phyloP scores from a whole-genome alignment of 495 filamentous ascomycete genomes.

The Oleoguttula mirabilis region DNA sequence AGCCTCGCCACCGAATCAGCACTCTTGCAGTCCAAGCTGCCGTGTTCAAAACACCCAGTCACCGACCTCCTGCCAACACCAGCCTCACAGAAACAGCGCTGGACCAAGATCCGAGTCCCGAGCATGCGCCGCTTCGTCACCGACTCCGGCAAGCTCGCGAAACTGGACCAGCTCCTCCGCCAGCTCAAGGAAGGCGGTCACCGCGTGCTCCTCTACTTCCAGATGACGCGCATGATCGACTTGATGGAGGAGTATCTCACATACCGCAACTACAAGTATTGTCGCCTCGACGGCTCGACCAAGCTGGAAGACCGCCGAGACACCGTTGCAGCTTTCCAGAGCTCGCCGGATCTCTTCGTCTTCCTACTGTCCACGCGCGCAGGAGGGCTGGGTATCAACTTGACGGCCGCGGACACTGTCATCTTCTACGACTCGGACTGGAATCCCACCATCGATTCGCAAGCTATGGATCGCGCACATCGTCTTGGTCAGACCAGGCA shows the following conservation, averaged over 20 bases:
- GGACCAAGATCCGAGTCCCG: conserved; percentile 81
- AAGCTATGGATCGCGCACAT: conserved; percentile 98
- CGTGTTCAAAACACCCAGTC: conserved; percentile 49
- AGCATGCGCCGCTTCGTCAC: conserved; percentile 99
- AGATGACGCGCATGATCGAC: conserved; percentile 99
- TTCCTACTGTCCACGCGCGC: conserved; percentile 93
- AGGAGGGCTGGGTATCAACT: conserved; percentile 94
- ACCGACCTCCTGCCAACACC: conserved; percentile 60
- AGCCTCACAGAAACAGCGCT: conserved; percentile 64
- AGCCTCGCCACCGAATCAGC: conserved; percentile 55
- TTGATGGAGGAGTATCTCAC: conserved; percentile 98
- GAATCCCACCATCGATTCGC: conserved; percentile 97
- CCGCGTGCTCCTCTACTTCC: conserved; percentile 98
- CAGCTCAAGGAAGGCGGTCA: conserved; percentile 85
- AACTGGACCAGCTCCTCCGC: conserved; percentile 74
- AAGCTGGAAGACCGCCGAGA: conserved; percentile 95
- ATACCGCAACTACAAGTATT: conserved; percentile 97
- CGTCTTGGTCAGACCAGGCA: conserved; percentile 93
- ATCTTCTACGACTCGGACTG: conserved; percentile 99
- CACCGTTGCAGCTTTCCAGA: conserved; percentile 94
- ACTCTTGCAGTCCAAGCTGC: conserved; percentile 56
- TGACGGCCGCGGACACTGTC: conserved; percentile 84
- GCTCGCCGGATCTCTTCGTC: conserved; percentile 81
- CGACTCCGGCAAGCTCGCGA: conserved; percentile 90
- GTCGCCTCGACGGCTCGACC: conserved; percentile 91